Evolutionary conservation across 2,329 filamentous ascomycete genomes (phyloP), one percentile per base, ranked within the genome.

Genomic region (Beauveria asiatica): DNA sequence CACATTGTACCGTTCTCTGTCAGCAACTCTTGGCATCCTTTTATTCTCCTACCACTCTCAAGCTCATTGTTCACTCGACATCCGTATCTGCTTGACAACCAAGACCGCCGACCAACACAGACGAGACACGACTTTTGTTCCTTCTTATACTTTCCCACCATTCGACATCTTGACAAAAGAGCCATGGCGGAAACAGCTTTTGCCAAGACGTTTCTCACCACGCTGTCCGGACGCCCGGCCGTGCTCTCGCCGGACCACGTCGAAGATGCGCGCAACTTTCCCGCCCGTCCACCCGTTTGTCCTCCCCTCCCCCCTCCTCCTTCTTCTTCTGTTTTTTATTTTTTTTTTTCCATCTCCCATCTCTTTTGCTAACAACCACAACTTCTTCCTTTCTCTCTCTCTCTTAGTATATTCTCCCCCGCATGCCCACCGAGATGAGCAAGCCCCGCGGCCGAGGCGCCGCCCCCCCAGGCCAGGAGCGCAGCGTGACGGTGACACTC

Each of bases 161-260:
- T 9, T 25, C 8, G 2, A 6, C 16, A 19, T 13, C 30, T 25
- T 2, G 3, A 16, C 5, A 9, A 21, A n/a, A 61, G 59, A 64
- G 71, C 62, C 65, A 92, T 92, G 88, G 81, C 88, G n/a, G 92
- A 97, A 81, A 75, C 92, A 62, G 78, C 85, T 55, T 97, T 97
- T 73, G 88, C 91, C 67, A 91, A 89, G 75, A 81, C 84, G 37
- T 97, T 96, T 74, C 85, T 99, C 66, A 79, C 86, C 57, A 83
- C 85, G 23, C 83, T 97, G 64, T 91, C 96, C 75, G 83, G 85
- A 62, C 86, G 87, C 54, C 88, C 92, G 8, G 74, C 86, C 67
- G 95, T 92, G 78, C 83, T 97, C 64, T 85, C 88, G n/a, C 80
- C 89, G 65, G 91, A 97, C 73, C 89, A 97, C 84, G 86, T 95